Conservation (phyloP, 2,329 filamentous ascomycete species). For the Arthrobotrys pseudoclavata region DNA sequence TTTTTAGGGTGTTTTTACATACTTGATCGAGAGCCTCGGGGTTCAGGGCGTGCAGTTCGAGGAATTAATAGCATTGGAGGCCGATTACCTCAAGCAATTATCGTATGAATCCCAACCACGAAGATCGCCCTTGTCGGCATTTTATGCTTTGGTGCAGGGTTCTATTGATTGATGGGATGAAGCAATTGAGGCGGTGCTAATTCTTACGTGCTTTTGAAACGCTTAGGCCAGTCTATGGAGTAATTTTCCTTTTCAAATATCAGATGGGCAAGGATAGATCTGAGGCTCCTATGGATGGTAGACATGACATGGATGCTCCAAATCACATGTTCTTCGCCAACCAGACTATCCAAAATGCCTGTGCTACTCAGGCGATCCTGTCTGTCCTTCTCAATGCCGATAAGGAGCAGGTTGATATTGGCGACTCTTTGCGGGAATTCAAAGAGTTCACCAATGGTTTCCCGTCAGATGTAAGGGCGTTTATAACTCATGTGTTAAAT, state of each 20-base stretch:
- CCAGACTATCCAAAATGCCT: constrained; percentile 98
- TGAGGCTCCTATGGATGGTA: constrained; percentile 79
- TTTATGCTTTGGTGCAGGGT: neutral
- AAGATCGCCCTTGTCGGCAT: neutral
- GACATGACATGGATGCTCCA: constrained; percentile 80
- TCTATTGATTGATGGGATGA: constrained; percentile 9
- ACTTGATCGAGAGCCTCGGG: constrained; percentile 90
- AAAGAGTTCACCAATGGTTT: constrained; percentile 89
- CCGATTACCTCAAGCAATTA: constrained; percentile 77
- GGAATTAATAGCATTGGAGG: constrained; percentile 90
- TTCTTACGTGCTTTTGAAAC: constrained; percentile 54
- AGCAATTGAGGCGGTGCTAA: constrained; percentile 46
- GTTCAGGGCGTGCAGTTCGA: constrained; percentile 96
- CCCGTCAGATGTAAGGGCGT: constrained; percentile 73
- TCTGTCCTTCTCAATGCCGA: constrained; percentile 91
- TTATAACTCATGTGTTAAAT: constrained; percentile 19
- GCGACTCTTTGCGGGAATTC: constrained; percentile 79
- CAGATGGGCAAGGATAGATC: constrained; percentile 78
- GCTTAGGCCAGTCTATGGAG: constrained; percentile 83
- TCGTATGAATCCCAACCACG: constrained; percentile 65
- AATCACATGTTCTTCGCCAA: constrained; percentile 91
- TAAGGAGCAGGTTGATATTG: constrained; percentile 76
- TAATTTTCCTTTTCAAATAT: constrained; percentile 99
- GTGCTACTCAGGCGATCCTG: constrained; percentile 93
- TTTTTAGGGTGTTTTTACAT: constrained; percentile 90